phyloP scores from a whole-genome alignment of 371 early-diverging fungal genomes.

The Mortierella sp. region DNA sequence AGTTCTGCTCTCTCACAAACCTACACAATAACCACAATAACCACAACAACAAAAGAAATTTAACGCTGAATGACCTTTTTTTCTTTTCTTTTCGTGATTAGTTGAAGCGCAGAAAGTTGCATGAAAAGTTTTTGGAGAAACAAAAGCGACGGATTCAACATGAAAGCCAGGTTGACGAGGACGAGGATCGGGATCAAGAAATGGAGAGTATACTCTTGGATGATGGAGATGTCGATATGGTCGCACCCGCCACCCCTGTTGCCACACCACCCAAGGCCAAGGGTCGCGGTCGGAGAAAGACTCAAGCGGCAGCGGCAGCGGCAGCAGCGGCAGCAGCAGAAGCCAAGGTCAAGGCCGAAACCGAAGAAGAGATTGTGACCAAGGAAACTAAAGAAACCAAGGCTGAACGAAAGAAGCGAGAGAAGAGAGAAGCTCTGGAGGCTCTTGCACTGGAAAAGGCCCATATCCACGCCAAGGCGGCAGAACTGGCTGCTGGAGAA shows the following conservation, averaged over 20 bases:
- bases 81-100: neutral
- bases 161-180: slow-evolving; percentile 19
- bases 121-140: slow-evolving; percentile 45
- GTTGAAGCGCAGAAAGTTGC: slow-evolving; percentile 48
- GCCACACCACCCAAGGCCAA: slow-evolving; percentile 17
- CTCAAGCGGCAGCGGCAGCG: slow-evolving; percentile 12
- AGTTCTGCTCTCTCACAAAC: no score
- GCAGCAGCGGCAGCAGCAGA: slow-evolving; percentile 1
- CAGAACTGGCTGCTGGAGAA: slow-evolving; percentile 16
- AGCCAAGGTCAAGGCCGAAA: slow-evolving; percentile 14
- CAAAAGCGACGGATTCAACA: slow-evolving; percentile 22
- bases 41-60: no score
- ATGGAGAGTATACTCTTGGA: slow-evolving; percentile 30
- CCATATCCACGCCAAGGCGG: slow-evolving; percentile 35
- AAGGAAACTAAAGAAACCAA: slow-evolving; percentile 28
- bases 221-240: slow-evolving; percentile 4
- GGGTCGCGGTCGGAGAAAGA: slow-evolving; percentile 43
- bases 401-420: slow-evolving; percentile 34
- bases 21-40: no score
- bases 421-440: slow-evolving; percentile 33
- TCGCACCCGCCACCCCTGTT: slow-evolving; percentile 4
- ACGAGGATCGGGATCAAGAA: no score
- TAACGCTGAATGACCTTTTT: neutral
- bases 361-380: slow-evolving; percentile 8
- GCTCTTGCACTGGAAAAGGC: slow-evolving; percentile 30